Evolutionary conservation across 176 grass and related monocot genomes (phyloP).

Genomic region (Oryza glumipatula): DNA sequence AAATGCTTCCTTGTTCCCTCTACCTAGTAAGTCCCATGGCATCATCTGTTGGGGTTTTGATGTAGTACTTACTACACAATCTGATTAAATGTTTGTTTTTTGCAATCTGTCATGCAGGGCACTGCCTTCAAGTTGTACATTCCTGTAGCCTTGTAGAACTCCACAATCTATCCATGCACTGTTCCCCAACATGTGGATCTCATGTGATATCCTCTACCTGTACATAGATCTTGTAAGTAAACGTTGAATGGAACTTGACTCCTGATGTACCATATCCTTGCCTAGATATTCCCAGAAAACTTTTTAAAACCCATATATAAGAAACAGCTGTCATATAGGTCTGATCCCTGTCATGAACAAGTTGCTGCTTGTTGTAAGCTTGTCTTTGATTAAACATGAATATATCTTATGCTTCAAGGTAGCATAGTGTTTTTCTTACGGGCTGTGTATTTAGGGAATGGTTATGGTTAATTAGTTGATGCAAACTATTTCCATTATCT

Average conservation of each 20-base stretch:
- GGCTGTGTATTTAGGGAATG: not conserved
- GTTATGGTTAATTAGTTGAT: not conserved
- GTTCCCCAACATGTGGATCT: not conserved
- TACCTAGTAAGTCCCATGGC: not conserved
- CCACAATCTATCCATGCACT: not conserved
- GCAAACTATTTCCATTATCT: too few species aligned
- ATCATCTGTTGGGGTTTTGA: not conserved
- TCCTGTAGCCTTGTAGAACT: constrained; percentile 1
- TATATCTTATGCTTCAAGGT: not conserved
- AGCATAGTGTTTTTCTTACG: not conserved
- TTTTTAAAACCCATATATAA: too few species aligned
- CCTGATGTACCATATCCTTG: not conserved
- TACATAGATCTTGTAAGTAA: not conserved
- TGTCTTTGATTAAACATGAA: not conserved
- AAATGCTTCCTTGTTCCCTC: not conserved
- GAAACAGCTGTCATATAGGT: not conserved
- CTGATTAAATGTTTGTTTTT: not conserved
- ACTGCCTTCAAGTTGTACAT: not conserved
- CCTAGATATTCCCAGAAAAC: not conserved
- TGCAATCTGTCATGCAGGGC: not conserved
- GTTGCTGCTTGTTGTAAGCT: not conserved
- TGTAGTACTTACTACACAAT: not conserved
- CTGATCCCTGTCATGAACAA: not conserved
- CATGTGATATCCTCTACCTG: not conserved
- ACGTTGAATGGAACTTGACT: not conserved